Base-by-base conservation (phyloP, 1,284 basidiomycete genomes). In the Cryptococcus neoformans region DNA sequence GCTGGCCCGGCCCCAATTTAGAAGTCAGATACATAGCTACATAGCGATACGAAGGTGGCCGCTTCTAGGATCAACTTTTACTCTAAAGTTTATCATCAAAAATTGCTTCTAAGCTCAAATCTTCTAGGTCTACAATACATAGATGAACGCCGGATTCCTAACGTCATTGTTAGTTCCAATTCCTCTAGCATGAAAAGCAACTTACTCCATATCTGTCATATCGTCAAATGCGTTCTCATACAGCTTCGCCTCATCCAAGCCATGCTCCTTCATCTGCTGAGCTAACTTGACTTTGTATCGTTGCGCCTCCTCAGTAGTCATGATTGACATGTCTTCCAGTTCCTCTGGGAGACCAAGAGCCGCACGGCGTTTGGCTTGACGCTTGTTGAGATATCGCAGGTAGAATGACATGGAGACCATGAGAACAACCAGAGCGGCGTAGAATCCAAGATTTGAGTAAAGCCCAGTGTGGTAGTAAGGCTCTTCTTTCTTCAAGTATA, bases 361-460 rank as follows among this genome's bases (percentile, higher is more conserved):
- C 53, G 69, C 62, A 21, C 74, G 64, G 36, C 66, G 57, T 2
- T 60, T 59, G 56, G 71, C 69, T 53, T 76, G 69, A 45, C 61
- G 60, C 35, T 52, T 55, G 68, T 75, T 76, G 48, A 76, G 69
- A 44, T 49, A 39, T 16, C 54, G 51, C 35, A 76, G 72, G 64
- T 76, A 68, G 59, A 66, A 66, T 37, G 68, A 72, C 71, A 73
- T 73, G 17, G 62, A 52, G 51, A 74, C 49, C 56, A 69, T 61
- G 42, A 74, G 64, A 58, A 67, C 48, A 58, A 67, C 62, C 17
- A 67, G 57, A 40, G 53, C 36, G 49, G 50, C 53, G 56, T 56
- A 61, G 46, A 56, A 61, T 34, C 49, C 63, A 44, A 74, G 68
- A 56, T 73, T 28, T 28, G 72, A 72, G 57, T 69, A 68, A 14